Base-by-base conservation (phyloP, 768 basidiomycete genomes). In the Podaxis rugospora region DNA sequence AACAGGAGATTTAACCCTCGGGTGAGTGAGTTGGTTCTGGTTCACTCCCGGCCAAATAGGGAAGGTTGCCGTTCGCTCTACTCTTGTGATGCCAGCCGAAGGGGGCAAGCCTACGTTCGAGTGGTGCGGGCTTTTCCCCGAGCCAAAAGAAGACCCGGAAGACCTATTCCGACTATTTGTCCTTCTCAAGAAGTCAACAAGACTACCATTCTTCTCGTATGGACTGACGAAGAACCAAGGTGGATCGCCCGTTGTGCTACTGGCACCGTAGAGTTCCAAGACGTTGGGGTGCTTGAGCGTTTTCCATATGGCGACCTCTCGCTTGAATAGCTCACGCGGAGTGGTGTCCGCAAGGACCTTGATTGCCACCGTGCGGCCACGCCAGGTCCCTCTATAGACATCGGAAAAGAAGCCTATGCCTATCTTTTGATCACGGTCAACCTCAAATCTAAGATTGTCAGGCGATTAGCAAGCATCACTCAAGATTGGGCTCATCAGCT, bases 141-240 rank as follows among this genome's bases (percentile, higher is more conserved):
- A 53, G n/a, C 47, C 47, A 25, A 32, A 18, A 6, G 50, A 40
- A 3, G 51, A 53, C 11, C 59, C 59, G 21, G 57, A 51, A n/a
- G 57, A 59, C 51, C 50, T 51, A 23, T 36, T 28, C n/a, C 51
- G 51, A 42, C 37, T 10, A 23, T 27, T 44, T 18, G 49, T 50
- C 44, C 4, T 54, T 47, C 36, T 55, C 36, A 61, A 93, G 71
- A 67, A 90, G 58, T 77, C 76, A n/a, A 83, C 80, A 36, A 93
- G 73, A 65, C 81, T 86, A 25, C 90, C 90, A 46, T 88, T 78
- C 64, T 81, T 74, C 73, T 83, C 78, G 70, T 89, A 92, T 46
- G 89, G 87, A 66, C 85, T 87, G 50, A 95, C 90, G 56, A 90
- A 81, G 75, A 89, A 91, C 85, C 86, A 92, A 13, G 89, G 90